Base-by-base conservation (phyloP, 441 rosid genomes). In the Erodium texanum region DNA sequence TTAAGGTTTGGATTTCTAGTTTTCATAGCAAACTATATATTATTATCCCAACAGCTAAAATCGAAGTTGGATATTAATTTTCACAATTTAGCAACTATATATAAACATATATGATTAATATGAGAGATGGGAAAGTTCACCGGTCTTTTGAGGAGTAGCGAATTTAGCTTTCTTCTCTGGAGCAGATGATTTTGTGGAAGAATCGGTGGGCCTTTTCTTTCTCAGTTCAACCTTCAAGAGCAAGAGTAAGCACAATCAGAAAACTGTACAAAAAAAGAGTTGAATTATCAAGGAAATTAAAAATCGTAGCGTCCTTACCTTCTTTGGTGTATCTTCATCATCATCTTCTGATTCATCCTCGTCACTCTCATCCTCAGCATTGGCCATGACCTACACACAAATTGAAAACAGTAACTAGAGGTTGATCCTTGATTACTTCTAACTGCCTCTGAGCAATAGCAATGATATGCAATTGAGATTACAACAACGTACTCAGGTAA, bases 331-430 rank as follows among this genome's bases (percentile, higher is more conserved):
- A 24, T 69, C 72, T 41, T 69, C 72, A 41, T 62, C 72, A 2
- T 62, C 66, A 27, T 78, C 72, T 45, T 74, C 74, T 10, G 62
- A 76, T 20, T 68, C 62, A 2, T 54, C 69, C 5, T 45, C 70
- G 8, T 68, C 70, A 68, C 38, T 61, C 16, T 68, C 63, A 54
- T 0, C n/a, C 48, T 54, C 69, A 3, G 14, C 59, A 20, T 14
- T 36, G 43, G 64, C 23, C 66, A 27, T 73, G 54, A 32, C 78
- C 82, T 81, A 7, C 22, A 50, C 20, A 18, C 36, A 32, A 52
- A 52, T 18, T 52, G 0, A 52, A 52, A 18, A 52, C 9, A 32
- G 3, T 5, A 32, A 2, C 36, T 32, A 32, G 36, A 32, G 5
- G 7, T 32, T 32, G 5, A 32, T 32, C 36, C 8, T 18, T 18